Conservation (phyloP, 495 filamentous ascomycete genomes). For the Glarea lozoyensis region DNA sequence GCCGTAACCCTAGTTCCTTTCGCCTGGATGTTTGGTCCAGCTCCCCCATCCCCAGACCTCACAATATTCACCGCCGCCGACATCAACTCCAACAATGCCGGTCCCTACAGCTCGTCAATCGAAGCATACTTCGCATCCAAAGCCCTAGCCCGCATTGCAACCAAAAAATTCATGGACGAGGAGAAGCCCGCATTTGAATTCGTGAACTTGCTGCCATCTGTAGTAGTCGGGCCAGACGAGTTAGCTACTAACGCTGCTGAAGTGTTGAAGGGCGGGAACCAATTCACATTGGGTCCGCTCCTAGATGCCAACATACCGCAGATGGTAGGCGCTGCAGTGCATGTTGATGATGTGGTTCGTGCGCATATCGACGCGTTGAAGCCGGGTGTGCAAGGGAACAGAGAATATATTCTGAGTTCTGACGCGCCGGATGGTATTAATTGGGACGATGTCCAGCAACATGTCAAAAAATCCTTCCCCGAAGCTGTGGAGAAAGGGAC, state of each 20-base stretch:
- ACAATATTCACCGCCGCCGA: constrained; percentile 16
- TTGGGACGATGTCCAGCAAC: constrained; percentile 36
- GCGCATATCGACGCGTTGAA: constrained; percentile 33
- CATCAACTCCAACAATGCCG: constrained; percentile 10
- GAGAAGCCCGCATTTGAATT: constrained; percentile 36
- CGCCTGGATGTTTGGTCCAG: constrained; percentile 22
- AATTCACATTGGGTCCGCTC: constrained; percentile 22
- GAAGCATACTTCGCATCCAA: constrained; percentile 22
- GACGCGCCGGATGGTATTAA: constrained; percentile 19
- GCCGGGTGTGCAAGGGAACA: constrained; percentile 27
- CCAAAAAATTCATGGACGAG: constrained; percentile 33
- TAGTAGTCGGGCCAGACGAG: constrained; percentile 36
- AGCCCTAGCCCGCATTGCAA: constrained; percentile 28
- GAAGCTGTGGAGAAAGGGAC: constrained; percentile 29
- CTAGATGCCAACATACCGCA: constrained; percentile 21
- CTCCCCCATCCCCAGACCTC: constrained; percentile 18
- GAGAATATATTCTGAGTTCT: constrained; percentile 27
- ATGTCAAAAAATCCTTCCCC: constrained; percentile 29
- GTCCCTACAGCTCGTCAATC: constrained; percentile 8
- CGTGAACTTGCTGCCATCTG: constrained; percentile 35
- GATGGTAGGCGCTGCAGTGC: constrained; percentile 29
- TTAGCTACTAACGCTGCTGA: constrained; percentile 25
- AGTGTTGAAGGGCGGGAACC: constrained; percentile 24
- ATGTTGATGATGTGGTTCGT: constrained; percentile 35
- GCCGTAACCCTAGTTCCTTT: constrained; percentile 24